A percentile compares a stretch with the other conserved stretches of the same genome.
These are phyloP conservation scores for Penicillium sp. DNA, from an alignment of 2,329 filamentous ascomycete genomes.

Conservation along the genomic window DNA sequence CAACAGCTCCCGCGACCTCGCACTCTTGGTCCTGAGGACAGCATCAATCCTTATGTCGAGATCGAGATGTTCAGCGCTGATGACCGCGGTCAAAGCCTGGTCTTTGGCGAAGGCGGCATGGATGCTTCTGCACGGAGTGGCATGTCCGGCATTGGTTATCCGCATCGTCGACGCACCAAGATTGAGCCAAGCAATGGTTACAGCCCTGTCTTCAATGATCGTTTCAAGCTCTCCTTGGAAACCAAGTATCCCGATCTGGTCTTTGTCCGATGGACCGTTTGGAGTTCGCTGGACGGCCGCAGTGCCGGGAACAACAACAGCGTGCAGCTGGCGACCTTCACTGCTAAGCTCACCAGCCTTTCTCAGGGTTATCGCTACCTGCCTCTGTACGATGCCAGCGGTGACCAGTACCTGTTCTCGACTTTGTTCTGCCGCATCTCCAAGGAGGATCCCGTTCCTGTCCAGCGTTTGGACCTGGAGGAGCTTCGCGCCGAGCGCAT, in stretches of 20 bases:
- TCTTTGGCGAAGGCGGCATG: slow-evolving; percentile 69
- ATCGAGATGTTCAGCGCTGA: slow-evolving; percentile 94
- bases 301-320: slow-evolving; percentile 68
- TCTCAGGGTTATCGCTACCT: slow-evolving; percentile 93
- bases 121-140: slow-evolving; percentile 69
- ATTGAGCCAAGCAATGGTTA: slow-evolving; percentile 89
- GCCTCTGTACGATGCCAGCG: slow-evolving; percentile 84
- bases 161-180: slow-evolving; percentile 77
- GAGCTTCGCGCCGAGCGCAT: slow-evolving; percentile 49
- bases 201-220: slow-evolving; percentile 84
- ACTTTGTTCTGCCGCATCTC: slow-evolving; percentile 90
- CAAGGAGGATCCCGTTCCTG: slow-evolving; percentile 60
- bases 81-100: slow-evolving; percentile 80
- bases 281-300: slow-evolving; percentile 79
- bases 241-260: slow-evolving; percentile 95
- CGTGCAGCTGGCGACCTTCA: slow-evolving; percentile 81
- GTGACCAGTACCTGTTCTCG: slow-evolving; percentile 93
- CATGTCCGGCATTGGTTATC: slow-evolving; percentile 70
- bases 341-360: slow-evolving; percentile 86
- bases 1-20: slow-evolving; percentile 89
- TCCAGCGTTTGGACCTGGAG: slow-evolving; percentile 47
- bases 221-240: slow-evolving; percentile 79
- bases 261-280: slow-evolving; percentile 91
- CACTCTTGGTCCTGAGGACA: slow-evolving; percentile 72
- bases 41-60: slow-evolving; percentile 91